Conservation (phyloP, 139 green algal species). For the Tetradesmus obliquus region DNA sequence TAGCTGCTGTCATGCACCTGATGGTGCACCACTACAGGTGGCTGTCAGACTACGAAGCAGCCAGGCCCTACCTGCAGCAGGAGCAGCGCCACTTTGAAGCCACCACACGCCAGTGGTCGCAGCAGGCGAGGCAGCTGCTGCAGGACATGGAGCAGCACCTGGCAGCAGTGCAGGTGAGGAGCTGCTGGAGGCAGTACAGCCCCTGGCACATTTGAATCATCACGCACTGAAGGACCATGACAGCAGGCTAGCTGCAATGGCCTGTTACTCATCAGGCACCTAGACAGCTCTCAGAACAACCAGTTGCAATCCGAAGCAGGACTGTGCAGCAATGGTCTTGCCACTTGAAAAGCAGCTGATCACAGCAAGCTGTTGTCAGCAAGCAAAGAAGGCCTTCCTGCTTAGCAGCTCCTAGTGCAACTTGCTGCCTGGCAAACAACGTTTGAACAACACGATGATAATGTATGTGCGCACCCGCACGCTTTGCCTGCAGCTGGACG, state of each 20-base stretch:
- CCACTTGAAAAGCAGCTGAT: too few species aligned
- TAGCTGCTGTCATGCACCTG: background rate
- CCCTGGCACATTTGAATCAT: background rate
- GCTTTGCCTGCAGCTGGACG: background rate
- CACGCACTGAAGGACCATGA: too few species aligned
- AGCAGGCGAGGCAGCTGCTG: slow-evolving; percentile 1
- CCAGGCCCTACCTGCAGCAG: background rate
- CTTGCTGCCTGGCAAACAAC: too few species aligned
- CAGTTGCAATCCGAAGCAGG: too few species aligned
- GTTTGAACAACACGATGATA: too few species aligned
- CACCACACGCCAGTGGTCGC: background rate
- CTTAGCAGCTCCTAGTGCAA: too few species aligned
- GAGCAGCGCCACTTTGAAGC: slow-evolving; percentile 28
- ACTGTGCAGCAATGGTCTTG: too few species aligned
- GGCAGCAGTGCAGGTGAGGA: background rate
- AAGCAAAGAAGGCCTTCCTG: too few species aligned
- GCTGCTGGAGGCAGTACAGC: background rate
- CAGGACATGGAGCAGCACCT: slow-evolving; percentile 12
- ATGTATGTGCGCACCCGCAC: background rate
- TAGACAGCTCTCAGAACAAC: too few species aligned
- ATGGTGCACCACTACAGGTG: slow-evolving; percentile 2
- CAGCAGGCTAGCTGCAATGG: too few species aligned
- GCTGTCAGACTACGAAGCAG: slow-evolving; percentile 5
- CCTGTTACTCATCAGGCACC: too few species aligned
- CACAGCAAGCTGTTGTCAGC: too few species aligned